A percentile compares a stretch with the other conserved stretches of the same genome.
phyloP scores from a whole-genome alignment of 305 asterid genomes.

The Fraxinus xanthoxyloides region DNA sequence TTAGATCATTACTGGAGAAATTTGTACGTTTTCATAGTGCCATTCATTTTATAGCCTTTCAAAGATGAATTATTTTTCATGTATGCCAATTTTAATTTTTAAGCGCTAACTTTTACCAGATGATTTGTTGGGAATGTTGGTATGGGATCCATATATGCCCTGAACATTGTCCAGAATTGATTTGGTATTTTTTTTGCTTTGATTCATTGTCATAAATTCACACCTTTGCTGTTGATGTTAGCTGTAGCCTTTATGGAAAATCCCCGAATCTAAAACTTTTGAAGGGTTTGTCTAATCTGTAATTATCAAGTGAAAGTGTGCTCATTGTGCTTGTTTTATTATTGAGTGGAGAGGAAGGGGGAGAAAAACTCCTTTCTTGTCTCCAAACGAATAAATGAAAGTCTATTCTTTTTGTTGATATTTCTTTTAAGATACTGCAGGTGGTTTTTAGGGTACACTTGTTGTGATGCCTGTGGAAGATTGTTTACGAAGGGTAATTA shows the following conservation, averaged over 20 bases:
- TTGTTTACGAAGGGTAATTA: slow-evolving; percentile 91
- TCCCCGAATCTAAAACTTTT: not conserved
- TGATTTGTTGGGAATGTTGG: not conserved
- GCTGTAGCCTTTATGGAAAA: not conserved
- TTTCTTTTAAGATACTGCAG: slow-evolving; percentile 41
- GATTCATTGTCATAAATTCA: not conserved
- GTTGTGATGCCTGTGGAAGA: slow-evolving; percentile 99
- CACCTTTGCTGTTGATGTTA: not conserved
- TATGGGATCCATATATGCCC: not conserved
- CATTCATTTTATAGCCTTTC: not conserved
- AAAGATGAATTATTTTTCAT: not conserved
- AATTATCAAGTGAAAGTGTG: not conserved
- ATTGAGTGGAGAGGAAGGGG: not conserved
- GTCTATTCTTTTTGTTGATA: not conserved
- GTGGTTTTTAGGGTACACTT: slow-evolving; percentile 98
- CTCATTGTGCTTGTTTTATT: not conserved
- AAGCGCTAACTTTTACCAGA: not conserved
- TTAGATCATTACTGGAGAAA: not conserved
- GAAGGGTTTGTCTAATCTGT: not conserved
- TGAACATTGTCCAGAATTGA: not conserved
- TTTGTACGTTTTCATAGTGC: not conserved
- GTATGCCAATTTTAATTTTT: not conserved
- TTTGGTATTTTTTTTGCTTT: not conserved
- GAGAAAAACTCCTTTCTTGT: not conserved
- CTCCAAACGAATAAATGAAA: not conserved